Conservation (phyloP, 1,284 basidiomycete genomes). For the Veloporphyrellus conicus region DNA sequence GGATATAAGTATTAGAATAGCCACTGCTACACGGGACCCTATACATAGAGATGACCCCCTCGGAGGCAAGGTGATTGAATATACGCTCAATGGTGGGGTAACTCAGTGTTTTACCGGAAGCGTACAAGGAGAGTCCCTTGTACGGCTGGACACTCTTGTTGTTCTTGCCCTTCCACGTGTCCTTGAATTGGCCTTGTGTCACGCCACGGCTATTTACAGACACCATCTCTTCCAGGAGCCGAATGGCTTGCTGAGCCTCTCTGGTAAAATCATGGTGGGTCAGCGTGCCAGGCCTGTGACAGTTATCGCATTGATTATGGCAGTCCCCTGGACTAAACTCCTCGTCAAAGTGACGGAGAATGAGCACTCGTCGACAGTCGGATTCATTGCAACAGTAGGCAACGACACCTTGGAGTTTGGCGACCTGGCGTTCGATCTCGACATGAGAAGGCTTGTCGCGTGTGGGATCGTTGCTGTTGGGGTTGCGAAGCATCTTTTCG, state of each 20-base stretch:
- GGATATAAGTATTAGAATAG: constrained; percentile 27
- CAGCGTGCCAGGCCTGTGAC: constrained; percentile 45
- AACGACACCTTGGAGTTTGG: constrained; percentile 51
- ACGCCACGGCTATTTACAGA: constrained; percentile 34
- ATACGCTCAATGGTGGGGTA: constrained; percentile 59
- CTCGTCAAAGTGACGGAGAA: constrained; percentile 74
- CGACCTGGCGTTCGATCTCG: constrained; percentile 57
- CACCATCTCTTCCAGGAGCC: constrained; percentile 50
- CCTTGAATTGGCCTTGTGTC: constrained; percentile 48
- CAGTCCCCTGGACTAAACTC: constrained; percentile 59
- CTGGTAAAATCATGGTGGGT: constrained; percentile 50
- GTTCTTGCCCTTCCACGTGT: constrained; percentile 63
- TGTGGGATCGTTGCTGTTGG: constrained; percentile 32
- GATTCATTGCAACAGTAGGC: constrained; percentile 78
- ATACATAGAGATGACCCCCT: constrained; percentile 39
- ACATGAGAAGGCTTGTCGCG: constrained; percentile 34
- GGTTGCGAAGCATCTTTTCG: constrained; percentile 50
- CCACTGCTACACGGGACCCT: constrained; percentile 39
- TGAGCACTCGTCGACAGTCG: constrained; percentile 82
- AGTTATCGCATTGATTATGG: constrained; percentile 71
- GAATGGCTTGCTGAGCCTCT: constrained; percentile 46
- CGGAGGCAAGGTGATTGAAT: constrained; percentile 45
- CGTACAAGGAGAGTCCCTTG: constrained; percentile 50
- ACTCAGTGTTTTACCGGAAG: constrained; percentile 48
- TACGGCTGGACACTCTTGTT: constrained; percentile 43